These are phyloP conservation scores for Aquilaria agallochum DNA, from an alignment of 441 rosid genomes.

Conservation along the genomic window DNA sequence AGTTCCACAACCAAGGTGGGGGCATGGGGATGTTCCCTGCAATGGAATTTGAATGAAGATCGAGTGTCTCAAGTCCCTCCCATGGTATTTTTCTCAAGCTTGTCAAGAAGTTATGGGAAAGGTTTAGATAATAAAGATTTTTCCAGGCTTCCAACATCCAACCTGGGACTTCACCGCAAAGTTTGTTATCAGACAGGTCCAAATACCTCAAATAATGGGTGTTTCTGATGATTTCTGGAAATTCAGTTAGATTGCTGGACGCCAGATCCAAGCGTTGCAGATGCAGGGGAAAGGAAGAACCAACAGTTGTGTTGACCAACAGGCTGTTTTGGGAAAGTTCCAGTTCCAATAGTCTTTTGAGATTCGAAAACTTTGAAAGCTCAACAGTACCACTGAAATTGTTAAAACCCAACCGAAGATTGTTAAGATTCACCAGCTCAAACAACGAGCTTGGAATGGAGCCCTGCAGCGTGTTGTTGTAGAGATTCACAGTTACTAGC, in stretches of 20 bases:
- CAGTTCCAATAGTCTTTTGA: slow-evolving; percentile 6
- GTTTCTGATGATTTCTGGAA: slow-evolving; percentile 20
- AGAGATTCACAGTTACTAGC: not conserved
- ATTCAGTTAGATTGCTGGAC: slow-evolving; percentile 19
- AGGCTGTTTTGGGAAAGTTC: slow-evolving; percentile 17
- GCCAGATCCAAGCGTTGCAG: slow-evolving; percentile 15
- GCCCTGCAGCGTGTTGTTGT: not conserved
- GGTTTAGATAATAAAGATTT: slow-evolving; percentile 9
- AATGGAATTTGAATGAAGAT: slow-evolving; percentile 13
- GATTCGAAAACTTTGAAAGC: slow-evolving; percentile 12
- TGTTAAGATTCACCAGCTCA: slow-evolving; percentile 7
- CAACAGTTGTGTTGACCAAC: not conserved
- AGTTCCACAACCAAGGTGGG: not conserved
- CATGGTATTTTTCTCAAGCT: slow-evolving; percentile 3
- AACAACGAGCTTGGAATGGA: not conserved
- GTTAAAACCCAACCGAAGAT: slow-evolving; percentile 15
- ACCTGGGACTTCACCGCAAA: slow-evolving; percentile 3
- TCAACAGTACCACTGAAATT: slow-evolving; percentile 20
- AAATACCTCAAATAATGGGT: slow-evolving; percentile 9
- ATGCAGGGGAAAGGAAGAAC: not conserved
- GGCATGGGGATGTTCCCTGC: slow-evolving; percentile 4
- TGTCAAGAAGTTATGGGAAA: slow-evolving; percentile 20
- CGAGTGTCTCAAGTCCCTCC: not conserved
- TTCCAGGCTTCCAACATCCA: not conserved
- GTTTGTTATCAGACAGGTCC: slow-evolving; percentile 18